phyloP scores from a whole-genome alignment of 345 rosid species.

The Citropsis articulata region DNA sequence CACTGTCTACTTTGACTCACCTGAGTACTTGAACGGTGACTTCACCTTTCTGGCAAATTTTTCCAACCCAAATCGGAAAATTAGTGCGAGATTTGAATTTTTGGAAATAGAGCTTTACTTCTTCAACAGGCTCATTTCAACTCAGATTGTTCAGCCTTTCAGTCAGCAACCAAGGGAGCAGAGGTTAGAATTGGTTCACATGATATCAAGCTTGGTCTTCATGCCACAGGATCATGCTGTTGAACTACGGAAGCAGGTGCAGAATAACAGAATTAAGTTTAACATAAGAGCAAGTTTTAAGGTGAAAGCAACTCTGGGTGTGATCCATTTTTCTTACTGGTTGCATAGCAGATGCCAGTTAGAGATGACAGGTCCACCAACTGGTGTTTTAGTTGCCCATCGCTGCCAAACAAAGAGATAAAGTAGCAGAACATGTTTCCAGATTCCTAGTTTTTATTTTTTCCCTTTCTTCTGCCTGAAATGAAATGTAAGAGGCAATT shows the following conservation, averaged over 20 bases:
- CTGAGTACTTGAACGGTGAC: constrained; percentile 76
- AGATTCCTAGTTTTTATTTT: neutral
- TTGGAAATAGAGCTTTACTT: constrained; percentile 64
- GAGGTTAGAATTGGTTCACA: constrained; percentile 51
- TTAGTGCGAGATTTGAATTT: constrained; percentile 60
- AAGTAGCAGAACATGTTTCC: constrained; percentile 14
- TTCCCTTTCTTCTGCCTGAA: constrained; percentile 13
- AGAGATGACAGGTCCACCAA: constrained; percentile 70
- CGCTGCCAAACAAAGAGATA: constrained; percentile 64
- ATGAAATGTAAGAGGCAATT: constrained; percentile 14
- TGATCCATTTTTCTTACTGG: constrained; percentile 71
- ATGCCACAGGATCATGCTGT: constrained; percentile 55
- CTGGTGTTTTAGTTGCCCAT: constrained; percentile 55
- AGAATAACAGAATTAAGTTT: constrained; percentile 53
- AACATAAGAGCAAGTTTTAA: constrained; percentile 60
- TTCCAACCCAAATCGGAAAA: constrained; percentile 74
- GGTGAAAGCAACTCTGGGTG: constrained; percentile 68
- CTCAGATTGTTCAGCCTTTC: constrained; percentile 64
- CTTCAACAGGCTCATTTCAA: constrained; percentile 48
- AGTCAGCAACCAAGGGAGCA: constrained; percentile 48
- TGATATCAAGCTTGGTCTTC: constrained; percentile 74
- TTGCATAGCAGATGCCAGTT: constrained; percentile 73
- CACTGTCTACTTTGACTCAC: constrained; percentile 72
- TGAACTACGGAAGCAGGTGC: constrained; percentile 71
- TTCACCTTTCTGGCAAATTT: constrained; percentile 61